phyloP scores from a whole-genome alignment of 257 asterid species.

The Avicennia marina region DNA sequence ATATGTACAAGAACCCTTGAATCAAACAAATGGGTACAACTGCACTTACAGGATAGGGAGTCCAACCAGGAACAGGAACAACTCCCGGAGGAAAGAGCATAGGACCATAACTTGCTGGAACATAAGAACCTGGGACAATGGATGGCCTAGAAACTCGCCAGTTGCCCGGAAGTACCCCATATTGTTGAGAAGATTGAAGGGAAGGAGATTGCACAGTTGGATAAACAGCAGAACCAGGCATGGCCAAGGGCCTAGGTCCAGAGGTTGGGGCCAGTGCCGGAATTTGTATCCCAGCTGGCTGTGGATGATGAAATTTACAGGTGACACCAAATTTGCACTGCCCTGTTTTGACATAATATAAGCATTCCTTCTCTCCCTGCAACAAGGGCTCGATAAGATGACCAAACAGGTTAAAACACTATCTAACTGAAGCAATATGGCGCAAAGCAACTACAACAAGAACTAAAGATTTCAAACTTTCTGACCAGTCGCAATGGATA shows the following conservation, averaged over 20 bases:
- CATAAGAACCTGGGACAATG: conserved; percentile 70
- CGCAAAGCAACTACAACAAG: neutral
- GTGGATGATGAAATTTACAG: conserved; percentile 97
- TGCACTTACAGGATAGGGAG: conserved; percentile 66
- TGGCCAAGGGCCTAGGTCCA: conserved; percentile 51
- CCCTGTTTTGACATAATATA: conserved; percentile 79
- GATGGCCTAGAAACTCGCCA: conserved; percentile 86
- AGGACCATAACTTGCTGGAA: conserved; percentile 73
- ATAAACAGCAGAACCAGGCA: conserved; percentile 54
- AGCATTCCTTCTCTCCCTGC: conserved; percentile 95
- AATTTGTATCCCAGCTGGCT: conserved; percentile 65
- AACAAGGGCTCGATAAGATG: conserved; percentile 23
- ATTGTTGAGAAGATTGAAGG: conserved; percentile 83
- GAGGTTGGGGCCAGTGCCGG: conserved; percentile 38
- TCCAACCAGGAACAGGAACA: conserved; percentile 84
- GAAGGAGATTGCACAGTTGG: conserved; percentile 67
- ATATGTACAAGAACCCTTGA: no score
- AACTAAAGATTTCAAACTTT: conserved; percentile 11
- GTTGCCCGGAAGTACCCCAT: conserved; percentile 69
- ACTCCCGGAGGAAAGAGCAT: conserved; percentile 76
- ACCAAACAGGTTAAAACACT: neutral
- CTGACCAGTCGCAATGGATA: conserved; percentile 86
- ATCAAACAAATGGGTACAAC: no score
- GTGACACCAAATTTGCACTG: conserved; percentile 87
- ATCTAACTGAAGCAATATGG: neutral